A percentile compares a stretch with the other conserved stretches of the same genome.
These are phyloP conservation scores for Camellia japonica DNA, from an alignment of 148 eudicot species.

Conservation along the genomic window DNA sequence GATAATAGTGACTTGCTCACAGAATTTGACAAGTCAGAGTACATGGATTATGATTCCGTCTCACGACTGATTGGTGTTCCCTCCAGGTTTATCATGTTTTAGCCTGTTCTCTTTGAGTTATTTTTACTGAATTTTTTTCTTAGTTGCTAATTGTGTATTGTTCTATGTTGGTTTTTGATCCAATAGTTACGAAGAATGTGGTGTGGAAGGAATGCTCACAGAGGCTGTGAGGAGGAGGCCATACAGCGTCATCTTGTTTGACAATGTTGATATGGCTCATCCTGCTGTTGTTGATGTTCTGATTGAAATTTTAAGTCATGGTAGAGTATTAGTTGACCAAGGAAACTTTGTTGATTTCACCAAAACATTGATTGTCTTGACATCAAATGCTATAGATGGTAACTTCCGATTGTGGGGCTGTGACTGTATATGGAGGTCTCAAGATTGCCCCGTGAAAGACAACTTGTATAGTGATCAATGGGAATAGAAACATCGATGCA, in stretches of 20 bases:
- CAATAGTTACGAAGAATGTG: neutral
- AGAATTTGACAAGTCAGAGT: neutral
- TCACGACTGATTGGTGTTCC: neutral
- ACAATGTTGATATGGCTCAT: slow-evolving; percentile 2
- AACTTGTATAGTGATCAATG: neutral
- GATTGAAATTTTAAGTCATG: neutral
- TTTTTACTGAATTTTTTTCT: neutral
- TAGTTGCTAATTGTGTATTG: neutral
- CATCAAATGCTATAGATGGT: neutral
- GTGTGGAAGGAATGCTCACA: neutral
- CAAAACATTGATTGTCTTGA: slow-evolving; percentile 3
- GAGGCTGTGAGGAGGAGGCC: neutral
- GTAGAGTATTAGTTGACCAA: neutral
- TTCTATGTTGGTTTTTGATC: neutral
- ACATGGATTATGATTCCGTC: neutral
- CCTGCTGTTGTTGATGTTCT: neutral
- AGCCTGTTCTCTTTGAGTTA: neutral
- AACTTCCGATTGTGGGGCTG: neutral
- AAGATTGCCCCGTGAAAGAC: neutral
- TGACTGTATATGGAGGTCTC: neutral
- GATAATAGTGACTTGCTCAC: neutral
- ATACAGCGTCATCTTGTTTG: neutral
- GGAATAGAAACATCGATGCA: neutral
- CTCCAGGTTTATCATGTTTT: neutral
- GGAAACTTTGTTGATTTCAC: neutral